phyloP scores from a whole-genome alignment of 2,329 filamentous ascomycete genomes.

The Emydomyces testavorans region DNA sequence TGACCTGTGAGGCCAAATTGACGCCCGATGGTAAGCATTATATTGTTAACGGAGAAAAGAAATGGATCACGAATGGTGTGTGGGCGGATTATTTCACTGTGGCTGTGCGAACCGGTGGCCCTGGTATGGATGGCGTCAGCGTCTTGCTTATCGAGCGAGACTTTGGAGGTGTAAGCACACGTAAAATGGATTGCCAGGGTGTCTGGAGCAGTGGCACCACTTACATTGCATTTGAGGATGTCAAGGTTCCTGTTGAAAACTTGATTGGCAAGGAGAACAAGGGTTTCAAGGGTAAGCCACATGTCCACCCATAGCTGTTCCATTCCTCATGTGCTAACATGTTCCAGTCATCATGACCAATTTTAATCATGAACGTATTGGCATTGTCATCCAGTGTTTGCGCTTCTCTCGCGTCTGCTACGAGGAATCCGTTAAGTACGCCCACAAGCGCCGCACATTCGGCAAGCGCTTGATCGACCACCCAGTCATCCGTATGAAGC shows the following conservation, averaged over 20 bases:
- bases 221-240: constrained; percentile 96
- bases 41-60: constrained; percentile 99
- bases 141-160: constrained; percentile 84
- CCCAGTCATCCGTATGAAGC: constrained; percentile 92
- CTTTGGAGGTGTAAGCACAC: constrained; percentile 73
- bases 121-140: constrained; percentile 85
- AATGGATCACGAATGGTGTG: constrained; percentile 98
- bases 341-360: constrained; percentile 86
- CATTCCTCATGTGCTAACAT: constrained; percentile 5
- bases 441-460: constrained; percentile 92
- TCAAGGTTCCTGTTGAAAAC: constrained; percentile 99
- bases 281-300: constrained; percentile 64
- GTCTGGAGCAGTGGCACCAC: constrained; percentile 93
- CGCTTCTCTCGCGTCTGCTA: constrained; percentile 95
- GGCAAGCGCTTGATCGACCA: constrained; percentile 95
- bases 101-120: constrained; percentile 76
- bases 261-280: constrained; percentile 95
- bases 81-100: constrained; percentile 98
- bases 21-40: constrained; percentile 95
- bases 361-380: constrained; percentile 98
- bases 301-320: background rate
- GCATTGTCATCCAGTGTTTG: constrained; percentile 94
- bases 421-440: constrained; percentile 93
- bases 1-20: constrained; percentile 91
- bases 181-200: constrained; percentile 96